A percentile compares a stretch with the other conserved stretches of the same genome.
Evolutionary conservation across 257 asterid genomes (phyloP).

Genomic region (Fraxinus quadrangulata): DNA sequence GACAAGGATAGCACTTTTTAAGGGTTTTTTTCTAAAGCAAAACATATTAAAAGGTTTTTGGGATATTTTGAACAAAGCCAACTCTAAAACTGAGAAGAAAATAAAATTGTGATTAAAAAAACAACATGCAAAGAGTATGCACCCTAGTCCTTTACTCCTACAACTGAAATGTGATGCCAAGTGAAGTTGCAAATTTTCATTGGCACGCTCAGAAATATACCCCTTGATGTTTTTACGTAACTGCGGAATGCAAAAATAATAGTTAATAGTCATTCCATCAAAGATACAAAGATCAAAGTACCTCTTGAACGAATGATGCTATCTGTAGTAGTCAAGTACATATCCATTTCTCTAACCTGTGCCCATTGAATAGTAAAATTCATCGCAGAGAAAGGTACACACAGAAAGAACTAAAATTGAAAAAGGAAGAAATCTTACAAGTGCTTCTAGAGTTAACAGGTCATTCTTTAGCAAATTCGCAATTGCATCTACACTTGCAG

Average conservation of each 20-base stretch:
- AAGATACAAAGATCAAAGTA: conserved; percentile 27
- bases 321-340: conserved; percentile 90
- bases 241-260: neutral
- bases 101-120: neutral
- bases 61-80: neutral
- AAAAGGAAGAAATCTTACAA: conserved; percentile 44
- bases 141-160: neutral
- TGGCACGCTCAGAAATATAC: neutral
- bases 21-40: neutral
- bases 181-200: neutral
- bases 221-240: neutral
- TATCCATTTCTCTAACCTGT: conserved; percentile 89
- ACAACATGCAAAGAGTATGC: neutral
- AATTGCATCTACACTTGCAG: conserved; percentile 61
- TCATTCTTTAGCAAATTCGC: conserved; percentile 64
- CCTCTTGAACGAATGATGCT: conserved; percentile 78
- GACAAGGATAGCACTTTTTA: neutral
- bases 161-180: neutral
- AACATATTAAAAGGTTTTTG: neutral
- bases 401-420: neutral
- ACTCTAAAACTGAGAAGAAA: neutral
- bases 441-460: conserved; percentile 55
- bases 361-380: conserved; percentile 3
- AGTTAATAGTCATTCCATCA: neutral
- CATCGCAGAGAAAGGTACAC: neutral